These are phyloP conservation scores for Moesziomyces globuligerus DNA, from an alignment of 1,284 basidiomycete genomes.

Conservation along the genomic window DNA sequence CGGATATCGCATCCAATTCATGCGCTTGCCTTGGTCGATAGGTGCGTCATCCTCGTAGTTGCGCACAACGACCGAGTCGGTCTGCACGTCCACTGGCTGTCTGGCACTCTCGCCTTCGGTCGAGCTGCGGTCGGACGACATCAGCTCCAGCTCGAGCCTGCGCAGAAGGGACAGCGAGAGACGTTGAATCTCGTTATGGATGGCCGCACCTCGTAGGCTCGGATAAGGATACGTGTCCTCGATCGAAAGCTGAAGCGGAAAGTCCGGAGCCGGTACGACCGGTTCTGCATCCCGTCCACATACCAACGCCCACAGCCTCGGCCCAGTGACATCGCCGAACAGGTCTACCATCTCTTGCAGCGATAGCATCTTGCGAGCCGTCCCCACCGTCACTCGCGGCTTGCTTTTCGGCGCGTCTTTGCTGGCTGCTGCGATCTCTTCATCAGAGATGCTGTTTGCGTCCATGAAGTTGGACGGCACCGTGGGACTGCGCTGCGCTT, in stretches of 20 bases:
- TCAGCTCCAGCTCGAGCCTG: conserved; percentile 60
- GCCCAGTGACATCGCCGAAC: conserved; percentile 57
- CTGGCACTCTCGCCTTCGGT: neutral
- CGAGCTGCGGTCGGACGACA: neutral
- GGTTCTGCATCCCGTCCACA: conserved; percentile 62
- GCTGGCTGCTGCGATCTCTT: conserved; percentile 7
- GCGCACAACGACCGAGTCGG: conserved; percentile 23
- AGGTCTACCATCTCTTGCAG: conserved; percentile 27
- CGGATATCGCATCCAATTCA: conserved; percentile 56
- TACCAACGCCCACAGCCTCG: conserved; percentile 60
- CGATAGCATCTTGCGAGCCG: conserved; percentile 45
- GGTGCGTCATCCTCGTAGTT: conserved; percentile 22
- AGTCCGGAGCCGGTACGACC: conserved; percentile 64
- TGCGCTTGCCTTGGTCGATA: neutral
- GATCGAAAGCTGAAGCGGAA: conserved; percentile 65
- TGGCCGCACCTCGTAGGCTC: conserved; percentile 32
- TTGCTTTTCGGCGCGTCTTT: conserved; percentile 1
- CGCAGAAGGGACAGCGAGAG: conserved; percentile 47
- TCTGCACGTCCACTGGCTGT: neutral
- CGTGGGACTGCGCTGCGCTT: neutral
- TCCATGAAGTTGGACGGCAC: conserved; percentile 26
- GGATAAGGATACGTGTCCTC: conserved; percentile 65
- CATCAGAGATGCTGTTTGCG: conserved; percentile 16
- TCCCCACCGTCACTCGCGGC: conserved; percentile 25
- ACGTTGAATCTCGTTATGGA: conserved; percentile 34